Evolutionary conservation across 139 green algal species (phyloP), one percentile per base, ranked within the genome.

Genomic region (Microglena sp.): DNA sequence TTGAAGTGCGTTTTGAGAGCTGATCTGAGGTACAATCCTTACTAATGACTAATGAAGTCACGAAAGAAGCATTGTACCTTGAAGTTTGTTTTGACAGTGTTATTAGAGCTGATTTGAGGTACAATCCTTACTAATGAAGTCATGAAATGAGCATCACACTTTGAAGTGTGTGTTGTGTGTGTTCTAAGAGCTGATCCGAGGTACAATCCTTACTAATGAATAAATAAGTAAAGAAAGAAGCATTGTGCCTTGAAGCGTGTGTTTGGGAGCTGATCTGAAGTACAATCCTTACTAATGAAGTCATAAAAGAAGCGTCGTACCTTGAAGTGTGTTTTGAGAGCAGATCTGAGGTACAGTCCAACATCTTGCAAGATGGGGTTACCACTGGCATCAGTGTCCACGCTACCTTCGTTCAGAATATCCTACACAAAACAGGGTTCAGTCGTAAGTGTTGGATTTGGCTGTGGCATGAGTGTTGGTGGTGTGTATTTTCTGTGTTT

Each of bases 301-400:
- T n/a, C n/a, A n/a, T n/a, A n/a, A n/a, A n/a, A n/a, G n/a, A n/a
- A n/a, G n/a, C n/a, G n/a, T n/a, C n/a, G n/a, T n/a, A 33, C 40
- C 30, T 68, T 71, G 65, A 77, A 73, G 61, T 81, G 62, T 34
- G 82, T 67, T 45, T 82, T 82, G 57, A 96, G 74, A 8, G 71
- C 30, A n/a, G 82, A 57, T 5, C 74, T 80, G n/a, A 96, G 61
- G 67, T 77, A 87, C 7, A 76, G 62, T 6, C 90, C 90, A 34
- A 96, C 86, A 72, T 97, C 89, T 29, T 79, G 28, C 55, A 64
- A 40, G 44, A 86, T 88, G 55, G 81, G 81, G 68, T 88, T 88
- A 40, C 81, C 81, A 18, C 64, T 78, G 44, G 81, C 81, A 36
- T 88, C 81, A 21, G 74, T 77, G 45, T 63, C 73, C 3, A 55